Percentiles rank a stretch among this genome's conserved stretches.
Conservation (phyloP, 331 rosid genomes). For the Acacia concinna region DNA sequence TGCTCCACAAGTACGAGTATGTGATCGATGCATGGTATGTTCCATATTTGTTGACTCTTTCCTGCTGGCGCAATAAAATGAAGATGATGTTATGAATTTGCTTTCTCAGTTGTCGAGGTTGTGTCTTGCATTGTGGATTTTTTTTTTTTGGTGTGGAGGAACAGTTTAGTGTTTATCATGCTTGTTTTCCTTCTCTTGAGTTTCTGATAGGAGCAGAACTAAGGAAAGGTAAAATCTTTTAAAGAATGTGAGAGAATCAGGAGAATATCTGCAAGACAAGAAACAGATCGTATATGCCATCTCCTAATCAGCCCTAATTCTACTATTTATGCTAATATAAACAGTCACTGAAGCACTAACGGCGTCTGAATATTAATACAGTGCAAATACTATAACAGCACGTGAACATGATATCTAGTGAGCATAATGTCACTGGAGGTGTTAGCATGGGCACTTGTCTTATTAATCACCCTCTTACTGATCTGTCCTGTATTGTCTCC, state of each 20-base stretch:
- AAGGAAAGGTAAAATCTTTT: neutral
- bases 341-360: neutral
- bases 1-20: constrained; percentile 85
- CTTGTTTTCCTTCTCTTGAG: neutral
- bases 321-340: neutral
- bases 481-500: neutral
- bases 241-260: neutral
- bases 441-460: neutral
- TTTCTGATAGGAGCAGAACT: neutral
- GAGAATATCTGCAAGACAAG: neutral
- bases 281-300: neutral
- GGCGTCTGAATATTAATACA: neutral
- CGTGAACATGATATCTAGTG: neutral
- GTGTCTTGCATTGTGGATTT: constrained; percentile 13
- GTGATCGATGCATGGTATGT: constrained; percentile 96
- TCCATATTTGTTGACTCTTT: constrained; percentile 28
- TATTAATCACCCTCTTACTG: neutral
- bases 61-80: neutral
- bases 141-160: neutral
- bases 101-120: constrained; percentile 2
- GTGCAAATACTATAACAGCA: neutral
- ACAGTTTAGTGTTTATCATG: neutral
- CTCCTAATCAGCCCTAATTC: neutral
- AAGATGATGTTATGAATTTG: neutral
- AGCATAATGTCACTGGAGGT: neutral